A percentile compares a stretch with the other conserved stretches of the same genome.
These are phyloP conservation scores for Paspalum notatum DNA, from an alignment of 176 grass and related monocot species.

Conservation along the genomic window DNA sequence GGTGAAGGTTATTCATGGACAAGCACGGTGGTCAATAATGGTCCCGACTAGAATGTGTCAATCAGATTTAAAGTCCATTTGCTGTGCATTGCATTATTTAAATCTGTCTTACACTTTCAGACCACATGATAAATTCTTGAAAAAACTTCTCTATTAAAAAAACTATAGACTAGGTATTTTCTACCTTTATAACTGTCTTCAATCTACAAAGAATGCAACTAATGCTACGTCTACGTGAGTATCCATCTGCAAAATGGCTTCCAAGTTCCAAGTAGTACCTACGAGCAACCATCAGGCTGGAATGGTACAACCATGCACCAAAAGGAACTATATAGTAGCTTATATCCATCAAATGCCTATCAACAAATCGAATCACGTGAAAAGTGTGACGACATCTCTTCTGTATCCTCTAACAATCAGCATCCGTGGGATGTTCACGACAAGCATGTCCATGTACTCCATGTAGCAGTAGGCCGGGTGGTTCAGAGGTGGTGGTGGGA, in stretches of 20 bases:
- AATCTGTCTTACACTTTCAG: too few relatives aligned
- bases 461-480: constrained; percentile 91
- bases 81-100: too few relatives aligned
- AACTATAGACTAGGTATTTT: neutral
- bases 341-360: neutral
- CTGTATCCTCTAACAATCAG: constrained; percentile 92
- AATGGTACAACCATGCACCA: neutral
- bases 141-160: neutral
- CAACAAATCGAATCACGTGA: constrained; percentile 58
- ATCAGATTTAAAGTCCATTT: too few relatives aligned
- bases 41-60: too few relatives aligned
- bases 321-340: neutral
- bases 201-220: constrained; percentile 33
- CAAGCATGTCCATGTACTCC: constrained; percentile 95
- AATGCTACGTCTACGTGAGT: neutral
- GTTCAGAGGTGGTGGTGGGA: constrained; percentile 73
- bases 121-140: neutral
- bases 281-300: neutral
- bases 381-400: constrained; percentile 89
- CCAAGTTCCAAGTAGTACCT: neutral
- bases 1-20: too few relatives aligned
- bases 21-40: too few relatives aligned
- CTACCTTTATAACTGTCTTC: neutral
- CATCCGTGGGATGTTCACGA: constrained; percentile 79
- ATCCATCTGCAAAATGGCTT: neutral